phyloP scores from a whole-genome alignment of 2,329 filamentous ascomycete species.

The Sclerotinia borealis region DNA sequence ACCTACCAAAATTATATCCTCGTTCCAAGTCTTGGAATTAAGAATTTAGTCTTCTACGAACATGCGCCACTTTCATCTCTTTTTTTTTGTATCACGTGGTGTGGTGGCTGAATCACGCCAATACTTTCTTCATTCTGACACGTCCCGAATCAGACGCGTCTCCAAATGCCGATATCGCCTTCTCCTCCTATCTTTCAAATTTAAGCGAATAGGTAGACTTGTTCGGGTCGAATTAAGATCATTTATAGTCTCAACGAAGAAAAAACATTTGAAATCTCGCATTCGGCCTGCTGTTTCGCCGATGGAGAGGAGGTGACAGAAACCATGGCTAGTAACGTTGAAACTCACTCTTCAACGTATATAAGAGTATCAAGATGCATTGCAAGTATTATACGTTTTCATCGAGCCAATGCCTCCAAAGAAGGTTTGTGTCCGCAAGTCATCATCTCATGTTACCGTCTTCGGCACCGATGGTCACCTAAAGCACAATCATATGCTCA shows the following conservation, averaged over 20 bases:
- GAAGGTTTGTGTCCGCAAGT: slow-evolving; percentile 11
- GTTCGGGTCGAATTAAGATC: neutral
- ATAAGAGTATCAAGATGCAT: slow-evolving; percentile 8
- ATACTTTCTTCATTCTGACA: neutral
- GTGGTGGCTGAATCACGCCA: neutral
- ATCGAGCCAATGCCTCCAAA: slow-evolving; percentile 9
- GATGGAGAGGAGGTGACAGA: neutral
- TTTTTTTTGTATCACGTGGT: no score
- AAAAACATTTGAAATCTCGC: neutral
- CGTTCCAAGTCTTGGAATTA: no score
- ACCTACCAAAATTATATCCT: no score
- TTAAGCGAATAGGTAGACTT: neutral
- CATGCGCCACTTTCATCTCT: no score
- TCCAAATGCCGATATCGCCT: neutral
- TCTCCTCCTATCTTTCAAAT: neutral
- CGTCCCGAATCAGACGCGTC: neutral
- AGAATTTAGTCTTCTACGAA: no score
- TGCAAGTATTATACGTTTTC: slow-evolving; percentile 7
- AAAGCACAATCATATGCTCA: neutral
- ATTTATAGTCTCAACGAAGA: neutral
- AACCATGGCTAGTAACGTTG: neutral
- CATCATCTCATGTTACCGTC: slow-evolving; percentile 7
- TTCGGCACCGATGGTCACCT: slow-evolving; percentile 3
- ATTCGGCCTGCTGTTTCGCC: neutral
- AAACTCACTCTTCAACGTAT: neutral